Evolutionary conservation across 768 basidiomycete species (phyloP).

Genomic region (Inosperma sp.): DNA sequence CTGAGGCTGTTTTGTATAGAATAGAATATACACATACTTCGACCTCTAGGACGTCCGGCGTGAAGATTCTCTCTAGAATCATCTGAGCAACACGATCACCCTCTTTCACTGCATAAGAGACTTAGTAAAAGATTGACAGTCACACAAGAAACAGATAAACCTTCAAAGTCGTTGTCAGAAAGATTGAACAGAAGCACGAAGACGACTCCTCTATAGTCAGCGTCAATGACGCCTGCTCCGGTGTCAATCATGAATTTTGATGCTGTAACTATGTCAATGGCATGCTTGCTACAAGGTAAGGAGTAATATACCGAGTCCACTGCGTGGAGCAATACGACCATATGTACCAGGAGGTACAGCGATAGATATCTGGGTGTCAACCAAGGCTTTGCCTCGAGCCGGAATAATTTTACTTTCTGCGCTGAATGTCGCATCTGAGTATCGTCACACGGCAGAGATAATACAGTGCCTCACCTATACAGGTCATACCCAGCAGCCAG

Average conservation of each 20-base stretch:
- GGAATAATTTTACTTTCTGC: slow-evolving; percentile 83
- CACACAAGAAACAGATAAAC: slow-evolving; percentile 34
- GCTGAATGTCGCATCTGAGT: slow-evolving; percentile 35
- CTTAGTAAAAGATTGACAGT: background rate
- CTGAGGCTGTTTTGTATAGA: slow-evolving; percentile 6
- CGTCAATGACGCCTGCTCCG: slow-evolving; percentile 95
- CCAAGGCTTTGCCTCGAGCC: slow-evolving; percentile 84
- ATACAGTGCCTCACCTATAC: slow-evolving; percentile 60
- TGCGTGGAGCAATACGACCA: slow-evolving; percentile 93
- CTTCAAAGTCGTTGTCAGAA: slow-evolving; percentile 83
- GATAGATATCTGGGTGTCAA: slow-evolving; percentile 90
- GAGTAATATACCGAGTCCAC: slow-evolving; percentile 74
- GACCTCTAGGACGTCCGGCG: slow-evolving; percentile 82
- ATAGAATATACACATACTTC: slow-evolving; percentile 46
- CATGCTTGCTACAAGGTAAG: background rate
- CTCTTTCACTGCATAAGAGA: slow-evolving; percentile 59
- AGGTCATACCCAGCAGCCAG: slow-evolving; percentile 94
- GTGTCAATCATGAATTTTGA: slow-evolving; percentile 98
- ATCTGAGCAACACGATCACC: slow-evolving; percentile 97
- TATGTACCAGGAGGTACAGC: slow-evolving; percentile 93
- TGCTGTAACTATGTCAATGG: slow-evolving; percentile 43
- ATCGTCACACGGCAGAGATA: background rate
- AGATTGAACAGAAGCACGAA: slow-evolving; percentile 93
- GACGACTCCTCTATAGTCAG: slow-evolving; percentile 90
- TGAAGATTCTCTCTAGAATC: slow-evolving; percentile 86